Percentiles rank a stretch among this genome's conserved stretches.
Evolutionary conservation across 164 flowering plant genomes (phyloP).

Genomic region (Cinnamomum chago): DNA sequence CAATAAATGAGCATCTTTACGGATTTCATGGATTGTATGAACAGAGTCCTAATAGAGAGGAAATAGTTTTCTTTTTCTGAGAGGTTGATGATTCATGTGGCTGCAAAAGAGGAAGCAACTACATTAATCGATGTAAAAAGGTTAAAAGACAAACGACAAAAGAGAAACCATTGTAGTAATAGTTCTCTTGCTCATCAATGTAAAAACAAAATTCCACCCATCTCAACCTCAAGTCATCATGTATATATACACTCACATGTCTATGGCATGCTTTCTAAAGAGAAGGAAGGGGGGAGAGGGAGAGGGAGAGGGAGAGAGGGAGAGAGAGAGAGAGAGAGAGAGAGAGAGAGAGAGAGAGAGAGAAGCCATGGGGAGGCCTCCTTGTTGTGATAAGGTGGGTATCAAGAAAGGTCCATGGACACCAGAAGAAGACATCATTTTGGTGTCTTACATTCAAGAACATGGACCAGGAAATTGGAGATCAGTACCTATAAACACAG

Average conservation of each 20-base stretch:
- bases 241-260: conserved; percentile 27
- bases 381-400: conserved; percentile 14
- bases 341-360: conserved; percentile 11
- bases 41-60: no score
- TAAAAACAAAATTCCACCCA: no score
- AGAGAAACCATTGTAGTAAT: no score
- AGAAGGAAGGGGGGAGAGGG: background rate
- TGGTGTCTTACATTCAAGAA: conserved; percentile 7
- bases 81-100: no score
- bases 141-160: no score
- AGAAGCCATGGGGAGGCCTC: conserved; percentile 11
- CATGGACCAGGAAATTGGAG: conserved; percentile 20
- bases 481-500: conserved; percentile 14
- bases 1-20: no score
- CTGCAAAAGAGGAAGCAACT: no score
- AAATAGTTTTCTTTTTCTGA: no score
- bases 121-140: no score
- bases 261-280: conserved; percentile 11
- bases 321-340: conserved; percentile 16
- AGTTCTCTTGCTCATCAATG: no score
- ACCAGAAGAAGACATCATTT: conserved; percentile 14
- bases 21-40: no score
- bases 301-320: no score
- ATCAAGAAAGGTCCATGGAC: conserved; percentile 22
- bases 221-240: conserved; percentile 10